phyloP scores from a whole-genome alignment of 148 eudicot genomes.

The Rhododendron molle region DNA sequence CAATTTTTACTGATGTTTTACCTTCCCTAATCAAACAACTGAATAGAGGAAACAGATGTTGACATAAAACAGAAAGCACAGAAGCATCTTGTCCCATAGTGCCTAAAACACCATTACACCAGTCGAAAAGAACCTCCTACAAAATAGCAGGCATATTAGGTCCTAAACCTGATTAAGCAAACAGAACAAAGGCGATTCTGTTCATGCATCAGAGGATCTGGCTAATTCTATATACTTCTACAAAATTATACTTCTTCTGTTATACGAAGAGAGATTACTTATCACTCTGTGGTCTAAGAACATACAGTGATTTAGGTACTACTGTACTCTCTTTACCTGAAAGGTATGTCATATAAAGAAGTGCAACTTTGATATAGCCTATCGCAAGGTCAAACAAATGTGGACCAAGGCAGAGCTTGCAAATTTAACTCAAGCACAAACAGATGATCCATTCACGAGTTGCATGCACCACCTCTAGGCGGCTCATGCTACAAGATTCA shows the following conservation, averaged over 20 bases:
- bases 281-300: not conserved
- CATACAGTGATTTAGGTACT: not conserved
- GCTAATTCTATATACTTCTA: too few species aligned
- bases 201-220: too few species aligned
- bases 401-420: not conserved
- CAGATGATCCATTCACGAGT: not conserved
- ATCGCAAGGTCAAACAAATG: not conserved
- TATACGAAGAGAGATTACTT: not conserved
- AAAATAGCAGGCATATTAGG: not conserved
- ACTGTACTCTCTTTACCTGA: not conserved
- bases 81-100: not conserved
- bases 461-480: not conserved
- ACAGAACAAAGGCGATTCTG: too few species aligned
- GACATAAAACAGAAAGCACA: not conserved
- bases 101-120: not conserved
- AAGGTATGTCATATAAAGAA: not conserved
- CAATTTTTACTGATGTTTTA: not conserved
- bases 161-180: not conserved
- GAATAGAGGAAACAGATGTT: not conserved
- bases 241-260: too few species aligned
- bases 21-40: not conserved
- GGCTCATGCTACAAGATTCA: not conserved
- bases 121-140: not conserved
- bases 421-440: not conserved
- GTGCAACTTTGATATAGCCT: not conserved